These are phyloP conservation scores for Russula olivacea DNA, from an alignment of 768 basidiomycete species.

Conservation along the genomic window DNA sequence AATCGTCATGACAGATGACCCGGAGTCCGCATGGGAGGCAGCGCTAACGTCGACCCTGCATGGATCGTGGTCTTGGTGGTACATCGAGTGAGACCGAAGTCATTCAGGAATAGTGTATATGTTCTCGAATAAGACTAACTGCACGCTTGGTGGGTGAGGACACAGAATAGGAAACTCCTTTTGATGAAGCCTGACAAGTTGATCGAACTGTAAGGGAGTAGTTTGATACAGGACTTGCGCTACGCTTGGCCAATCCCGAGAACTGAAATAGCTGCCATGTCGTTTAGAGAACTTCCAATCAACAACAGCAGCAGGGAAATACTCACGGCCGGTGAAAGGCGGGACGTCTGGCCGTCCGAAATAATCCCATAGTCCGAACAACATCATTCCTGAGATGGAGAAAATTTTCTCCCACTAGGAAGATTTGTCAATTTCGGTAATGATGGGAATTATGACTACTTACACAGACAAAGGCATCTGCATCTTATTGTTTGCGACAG, in stretches of 20 bases:
- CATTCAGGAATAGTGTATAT: background rate
- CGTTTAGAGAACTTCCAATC: background rate
- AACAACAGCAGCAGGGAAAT: background rate
- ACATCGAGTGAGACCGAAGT: background rate
- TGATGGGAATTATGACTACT: background rate
- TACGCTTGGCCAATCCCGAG: background rate
- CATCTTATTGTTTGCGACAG: slow-evolving; percentile 2
- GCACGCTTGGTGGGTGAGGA: background rate
- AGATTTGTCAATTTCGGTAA: background rate
- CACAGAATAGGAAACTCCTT: background rate
- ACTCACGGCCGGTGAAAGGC: slow-evolving; percentile 10
- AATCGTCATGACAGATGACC: background rate
- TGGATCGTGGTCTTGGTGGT: background rate
- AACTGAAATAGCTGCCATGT: slow-evolving; percentile 1
- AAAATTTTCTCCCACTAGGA: slow-evolving; percentile 14
- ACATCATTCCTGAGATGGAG: background rate
- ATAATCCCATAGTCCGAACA: background rate
- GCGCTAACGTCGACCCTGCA: background rate
- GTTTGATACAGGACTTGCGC: slow-evolving; percentile 5
- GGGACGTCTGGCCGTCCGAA: background rate
- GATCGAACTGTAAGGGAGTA: slow-evolving; percentile 2
- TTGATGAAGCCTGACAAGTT: slow-evolving; percentile 4
- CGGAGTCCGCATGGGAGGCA: background rate
- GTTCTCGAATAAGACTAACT: background rate
- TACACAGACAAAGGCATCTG: slow-evolving; percentile 17